Base-by-base conservation (phyloP, 2,329 filamentous ascomycete genomes). In the Cercospora zeae-maydis region DNA sequence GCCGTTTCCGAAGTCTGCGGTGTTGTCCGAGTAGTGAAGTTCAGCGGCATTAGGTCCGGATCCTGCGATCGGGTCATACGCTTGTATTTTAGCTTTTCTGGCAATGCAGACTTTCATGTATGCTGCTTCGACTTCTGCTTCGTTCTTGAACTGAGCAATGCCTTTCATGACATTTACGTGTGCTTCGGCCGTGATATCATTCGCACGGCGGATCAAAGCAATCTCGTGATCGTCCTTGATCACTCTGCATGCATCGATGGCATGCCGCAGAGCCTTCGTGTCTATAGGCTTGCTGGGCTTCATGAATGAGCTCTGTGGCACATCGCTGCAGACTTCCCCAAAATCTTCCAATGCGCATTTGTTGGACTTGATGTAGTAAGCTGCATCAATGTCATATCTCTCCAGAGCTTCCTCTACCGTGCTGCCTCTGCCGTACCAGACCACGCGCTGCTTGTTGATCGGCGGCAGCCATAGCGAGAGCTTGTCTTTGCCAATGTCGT, bases 381-480 rank as follows among this genome's bases (percentile, higher is more conserved):
- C 91, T 53, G 84, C 80, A 74, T 96, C 91, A 66, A 96, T 86
- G 68, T 96, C 91, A 78, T 91, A 98, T 67, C 85, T 83, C 53
- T 84, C 78, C 64, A 89, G 79, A 6, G 93, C 93, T 73, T 97
- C 89, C 45, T 89, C 83, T 34, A 84, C 79, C 36, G 87, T 90
- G 64, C 96, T 80, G 0, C 93, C 95, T 14, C 98, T 83, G 11
- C 95, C 95, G 30, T 89, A 90, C 93, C 93, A 99, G 73, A 98
- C 91, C 63, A 98, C 92, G 59, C 87, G 88, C 47, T 95, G 90
- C n/a, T 91, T 85, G 70, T 96, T 88, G 71, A 93, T 85, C 14
- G 92, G 90, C 1, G 95, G 93, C 71, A 99, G 93, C 79, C 93
- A 99, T 54, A 99, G 86, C 2, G 88, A 96, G 42, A 93, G 85